Evolutionary conservation across 805 yeast species (phyloP).

Genomic region (Saccharomycopsis synnaedendra): DNA sequence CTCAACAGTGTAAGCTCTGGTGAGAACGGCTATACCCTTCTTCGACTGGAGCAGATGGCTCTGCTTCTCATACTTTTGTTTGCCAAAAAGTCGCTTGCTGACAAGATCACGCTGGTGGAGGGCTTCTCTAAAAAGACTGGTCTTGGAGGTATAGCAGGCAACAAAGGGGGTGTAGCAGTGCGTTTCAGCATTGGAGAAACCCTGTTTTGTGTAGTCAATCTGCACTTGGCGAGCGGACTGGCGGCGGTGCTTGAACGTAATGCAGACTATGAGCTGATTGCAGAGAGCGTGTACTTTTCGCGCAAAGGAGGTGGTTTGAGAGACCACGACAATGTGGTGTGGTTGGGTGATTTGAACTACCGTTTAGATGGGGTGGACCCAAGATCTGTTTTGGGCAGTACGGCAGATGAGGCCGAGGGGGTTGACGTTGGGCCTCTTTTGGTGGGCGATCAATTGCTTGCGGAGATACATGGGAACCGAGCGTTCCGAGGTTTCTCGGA

Average conservation of each 20-base stretch:
- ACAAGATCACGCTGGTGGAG: constrained; percentile 66
- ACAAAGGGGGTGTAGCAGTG: constrained; percentile 93
- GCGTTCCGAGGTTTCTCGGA: constrained; percentile 73
- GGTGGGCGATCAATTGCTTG: constrained; percentile 66
- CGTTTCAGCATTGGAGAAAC: constrained; percentile 76
- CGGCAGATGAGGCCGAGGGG: constrained; percentile 21
- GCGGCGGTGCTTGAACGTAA: constrained; percentile 74
- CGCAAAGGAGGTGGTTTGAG: constrained; percentile 50
- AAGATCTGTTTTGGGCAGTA: constrained; percentile 55
- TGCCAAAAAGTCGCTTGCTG: constrained; percentile 37
- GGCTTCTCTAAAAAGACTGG: constrained; percentile 97
- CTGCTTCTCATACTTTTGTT: constrained; percentile 56
- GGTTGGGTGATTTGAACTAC: constrained; percentile 95
- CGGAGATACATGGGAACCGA: constrained; percentile 59
- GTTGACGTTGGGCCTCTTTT: constrained; percentile 40
- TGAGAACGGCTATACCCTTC: constrained; percentile 41
- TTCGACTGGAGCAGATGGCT: constrained; percentile 68
- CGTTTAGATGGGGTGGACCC: constrained; percentile 36
- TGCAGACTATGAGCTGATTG: constrained; percentile 68
- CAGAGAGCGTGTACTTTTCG: constrained; percentile 66
- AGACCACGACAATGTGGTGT: constrained; percentile 79
- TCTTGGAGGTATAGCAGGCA: constrained; percentile 92
- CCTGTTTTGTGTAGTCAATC: constrained; percentile 72
- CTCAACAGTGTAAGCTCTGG: constrained; percentile 33
- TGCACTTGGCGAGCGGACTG: constrained; percentile 91